These are phyloP conservation scores for Carex cristatella DNA, from an alignment of 176 grass and related monocot species.

Conservation along the genomic window DNA sequence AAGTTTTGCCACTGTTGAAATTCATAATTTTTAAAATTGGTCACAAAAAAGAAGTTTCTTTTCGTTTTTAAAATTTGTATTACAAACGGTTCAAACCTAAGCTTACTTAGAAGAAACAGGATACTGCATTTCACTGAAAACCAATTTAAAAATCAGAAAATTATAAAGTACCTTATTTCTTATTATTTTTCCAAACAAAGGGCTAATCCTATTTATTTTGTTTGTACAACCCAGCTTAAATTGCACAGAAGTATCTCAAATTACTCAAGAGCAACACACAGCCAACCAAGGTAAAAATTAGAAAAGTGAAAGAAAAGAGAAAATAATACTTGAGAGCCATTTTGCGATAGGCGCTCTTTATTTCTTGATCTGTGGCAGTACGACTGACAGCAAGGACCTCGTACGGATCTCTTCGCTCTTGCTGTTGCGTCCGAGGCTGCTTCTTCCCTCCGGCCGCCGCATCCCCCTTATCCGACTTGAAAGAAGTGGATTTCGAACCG, in stretches of 20 bases:
- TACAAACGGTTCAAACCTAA: background rate
- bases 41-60: background rate
- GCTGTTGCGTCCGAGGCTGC: constrained; percentile 25
- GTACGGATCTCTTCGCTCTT: constrained; percentile 78
- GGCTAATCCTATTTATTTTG: background rate
- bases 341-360: constrained; percentile 89
- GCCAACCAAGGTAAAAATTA: background rate
- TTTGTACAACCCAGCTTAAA: background rate
- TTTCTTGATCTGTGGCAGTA: constrained; percentile 87
- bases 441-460: constrained; percentile 27
- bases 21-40: background rate
- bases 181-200: background rate
- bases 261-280: background rate
- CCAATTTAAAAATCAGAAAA: background rate
- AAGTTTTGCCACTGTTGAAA: background rate
- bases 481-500: constrained; percentile 58
- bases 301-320: constrained; percentile 11
- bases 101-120: background rate
- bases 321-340: constrained; percentile 88
- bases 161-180: background rate
- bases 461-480: constrained; percentile 71
- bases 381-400: constrained; percentile 82
- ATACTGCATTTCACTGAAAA: background rate
- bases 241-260: background rate
- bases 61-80: background rate